Conservation (phyloP, 345 rosid genomes). For the Eucalyptus cloeziana region DNA sequence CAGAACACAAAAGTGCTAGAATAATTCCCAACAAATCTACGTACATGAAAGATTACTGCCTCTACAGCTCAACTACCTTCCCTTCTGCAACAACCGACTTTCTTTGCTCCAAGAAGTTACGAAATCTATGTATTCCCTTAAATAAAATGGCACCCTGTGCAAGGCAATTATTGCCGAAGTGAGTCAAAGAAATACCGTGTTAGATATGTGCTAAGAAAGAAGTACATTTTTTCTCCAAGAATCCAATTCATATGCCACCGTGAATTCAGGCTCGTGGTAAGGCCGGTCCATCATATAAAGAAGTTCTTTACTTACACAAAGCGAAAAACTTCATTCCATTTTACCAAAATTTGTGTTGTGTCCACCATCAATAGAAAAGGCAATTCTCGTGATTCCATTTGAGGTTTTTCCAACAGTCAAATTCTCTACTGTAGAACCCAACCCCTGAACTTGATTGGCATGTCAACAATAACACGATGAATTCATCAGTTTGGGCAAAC, state of each 20-base stretch:
- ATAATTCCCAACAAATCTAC: not conserved
- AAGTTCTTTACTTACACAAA: not conserved
- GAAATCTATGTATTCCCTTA: not conserved
- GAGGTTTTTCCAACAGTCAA: not conserved
- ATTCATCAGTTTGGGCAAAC: not conserved
- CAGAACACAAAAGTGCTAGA: not conserved
- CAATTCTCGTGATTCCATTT: not conserved
- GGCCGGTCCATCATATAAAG: not conserved
- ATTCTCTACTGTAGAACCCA: not conserved
- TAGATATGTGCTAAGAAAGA: not conserved
- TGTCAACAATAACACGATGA: not conserved
- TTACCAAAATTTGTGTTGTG: not conserved
- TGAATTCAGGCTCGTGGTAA: not conserved
- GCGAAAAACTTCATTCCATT: not conserved
- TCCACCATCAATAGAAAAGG: not conserved
- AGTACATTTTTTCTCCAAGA: not conserved
- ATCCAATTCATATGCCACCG: not conserved
- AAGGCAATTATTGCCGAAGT: not conserved
- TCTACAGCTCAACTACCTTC: not conserved
- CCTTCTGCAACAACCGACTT: not conserved
- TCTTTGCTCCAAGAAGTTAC: not conserved
- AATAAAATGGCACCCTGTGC: not conserved
- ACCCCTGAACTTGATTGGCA: not conserved
- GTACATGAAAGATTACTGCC: not conserved
- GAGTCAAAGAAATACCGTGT: not conserved